Base-by-base conservation (phyloP, 2,329 filamentous ascomycete genomes). In the Trichoderma atrobrunneum region DNA sequence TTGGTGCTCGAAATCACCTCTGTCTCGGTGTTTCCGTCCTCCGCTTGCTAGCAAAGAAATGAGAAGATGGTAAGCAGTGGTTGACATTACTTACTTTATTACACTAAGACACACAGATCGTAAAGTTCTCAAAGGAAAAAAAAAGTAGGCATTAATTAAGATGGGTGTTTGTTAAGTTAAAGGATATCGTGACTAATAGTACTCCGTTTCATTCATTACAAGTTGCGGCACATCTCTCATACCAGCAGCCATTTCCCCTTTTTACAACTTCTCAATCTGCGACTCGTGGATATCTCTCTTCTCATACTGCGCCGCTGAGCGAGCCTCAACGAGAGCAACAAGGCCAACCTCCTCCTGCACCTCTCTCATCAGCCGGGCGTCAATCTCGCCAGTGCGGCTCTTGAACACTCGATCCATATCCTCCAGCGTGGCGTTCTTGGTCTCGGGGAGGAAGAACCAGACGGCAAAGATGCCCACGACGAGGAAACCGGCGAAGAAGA, bases 401-500 rank as follows among this genome's bases (percentile, higher is more conserved):
- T 78, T 78, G 72, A 89, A 89, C 2, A 89, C 81, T 2, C 81
- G 82, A 75, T 89, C 88, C 83, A 92, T 89, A 76, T 91, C 90
- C 76, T 92, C 90, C 0, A 92, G 83, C 0, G 88, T 88, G 2
- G 91, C 79, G 0, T 88, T 84, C 77, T 90, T 91, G 0, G 90
- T 91, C 79, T 92, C 89, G 0, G 89, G 89, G 5, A 90, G 90
- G 76, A 89, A 85, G 77, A 89, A 89, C 82, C 86, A 91, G 60
- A 91, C 86, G 63, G 90, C 89, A 0, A 80, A 85, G 0, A 89
- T 90, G 5, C 90, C 91, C 0, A 90, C 73, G 67, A 87, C 88
- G 0, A 89, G 92, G n/a, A 93, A 75, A 0, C 90, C 72, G 0
- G 91, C 91, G 72, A 93, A 93, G 21, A 93, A 82, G 69, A 94